These are phyloP conservation scores for Prinsepia uniflora DNA, from an alignment of 306 rosid species.

Conservation along the genomic window DNA sequence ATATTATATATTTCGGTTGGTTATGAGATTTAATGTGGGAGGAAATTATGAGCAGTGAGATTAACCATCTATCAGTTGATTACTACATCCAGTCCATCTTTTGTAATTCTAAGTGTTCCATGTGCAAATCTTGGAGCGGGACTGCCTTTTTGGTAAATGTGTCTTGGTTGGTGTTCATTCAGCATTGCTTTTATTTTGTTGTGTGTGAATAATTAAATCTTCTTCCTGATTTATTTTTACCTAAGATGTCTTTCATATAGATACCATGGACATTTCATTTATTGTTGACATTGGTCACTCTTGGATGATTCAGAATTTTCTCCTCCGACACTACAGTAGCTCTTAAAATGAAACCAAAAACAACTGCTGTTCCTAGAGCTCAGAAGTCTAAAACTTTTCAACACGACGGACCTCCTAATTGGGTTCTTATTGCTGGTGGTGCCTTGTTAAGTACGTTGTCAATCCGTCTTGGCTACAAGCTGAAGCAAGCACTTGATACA, in stretches of 20 bases:
- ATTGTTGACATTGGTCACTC: constrained; percentile 33
- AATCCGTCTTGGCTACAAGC: constrained; percentile 78
- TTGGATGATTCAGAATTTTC: constrained; percentile 37
- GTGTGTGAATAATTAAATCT: not conserved
- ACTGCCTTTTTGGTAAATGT: not conserved
- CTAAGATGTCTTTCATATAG: constrained; percentile 8
- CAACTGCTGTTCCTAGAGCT: constrained; percentile 50
- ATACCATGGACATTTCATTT: constrained; percentile 8
- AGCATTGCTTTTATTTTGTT: not conserved
- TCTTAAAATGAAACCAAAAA: constrained; percentile 64
- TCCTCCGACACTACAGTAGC: constrained; percentile 19
- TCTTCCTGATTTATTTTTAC: constrained; percentile 8
- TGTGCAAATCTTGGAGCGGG: not conserved
- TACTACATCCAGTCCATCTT: not conserved
- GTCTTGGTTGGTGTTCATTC: not conserved
- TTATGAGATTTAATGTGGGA: not conserved
- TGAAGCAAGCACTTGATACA: constrained; percentile 72
- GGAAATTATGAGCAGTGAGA: constrained; percentile 1
- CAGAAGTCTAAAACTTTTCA: constrained; percentile 43
- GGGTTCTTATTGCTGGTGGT: constrained; percentile 91
- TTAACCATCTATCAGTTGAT: not conserved
- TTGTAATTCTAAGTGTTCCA: not conserved
- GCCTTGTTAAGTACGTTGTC: constrained; percentile 83
- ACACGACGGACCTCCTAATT: constrained; percentile 65
- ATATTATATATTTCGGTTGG: not conserved